Percentiles rank a stretch among this genome's conserved stretches.
Evolutionary conservation across 2,329 filamentous ascomycete genomes (phyloP).

Genomic region (Lizonia empirigonia): DNA sequence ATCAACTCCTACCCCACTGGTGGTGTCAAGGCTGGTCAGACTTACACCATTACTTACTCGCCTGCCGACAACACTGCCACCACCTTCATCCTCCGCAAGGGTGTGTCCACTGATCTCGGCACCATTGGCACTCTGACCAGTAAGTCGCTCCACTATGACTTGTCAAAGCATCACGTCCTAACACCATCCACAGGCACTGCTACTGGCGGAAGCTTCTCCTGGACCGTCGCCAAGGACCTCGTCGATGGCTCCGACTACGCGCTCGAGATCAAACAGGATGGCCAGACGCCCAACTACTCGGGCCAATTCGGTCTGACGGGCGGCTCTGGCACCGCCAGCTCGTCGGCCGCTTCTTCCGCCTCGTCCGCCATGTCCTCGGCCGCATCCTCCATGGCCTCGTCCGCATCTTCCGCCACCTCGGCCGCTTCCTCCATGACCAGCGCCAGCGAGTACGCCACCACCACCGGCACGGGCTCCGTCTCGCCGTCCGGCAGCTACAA

Average conservation of each 20-base stretch:
- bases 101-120: slow-evolving; percentile 55
- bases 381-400: slow-evolving; percentile 21
- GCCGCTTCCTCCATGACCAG: slow-evolving; percentile 39
- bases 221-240: slow-evolving; percentile 56
- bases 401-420: slow-evolving; percentile 20
- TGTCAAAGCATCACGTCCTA: slow-evolving; percentile 12
- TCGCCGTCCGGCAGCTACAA: slow-evolving; percentile 29
- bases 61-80: slow-evolving; percentile 53
- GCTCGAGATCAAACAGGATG: slow-evolving; percentile 62
- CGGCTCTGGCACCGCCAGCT: slow-evolving; percentile 35
- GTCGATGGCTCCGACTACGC: slow-evolving; percentile 59
- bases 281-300: slow-evolving; percentile 59
- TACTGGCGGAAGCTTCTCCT: slow-evolving; percentile 56
- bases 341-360: slow-evolving; percentile 25
- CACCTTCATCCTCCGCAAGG: slow-evolving; percentile 63
- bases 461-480: slow-evolving; percentile 23
- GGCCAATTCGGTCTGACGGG: slow-evolving; percentile 53
- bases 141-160: slow-evolving; percentile 38
- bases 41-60: slow-evolving; percentile 57
- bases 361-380: slow-evolving; percentile 21
- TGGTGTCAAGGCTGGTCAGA: slow-evolving; percentile 56
- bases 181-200: slow-evolving; percentile 45
- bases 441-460: slow-evolving; percentile 34
- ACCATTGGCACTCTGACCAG: slow-evolving; percentile 58
- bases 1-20: slow-evolving; percentile 58